These are phyloP conservation scores for Limnanthes douglasii DNA, from an alignment of 345 rosid genomes.

Conservation along the genomic window DNA sequence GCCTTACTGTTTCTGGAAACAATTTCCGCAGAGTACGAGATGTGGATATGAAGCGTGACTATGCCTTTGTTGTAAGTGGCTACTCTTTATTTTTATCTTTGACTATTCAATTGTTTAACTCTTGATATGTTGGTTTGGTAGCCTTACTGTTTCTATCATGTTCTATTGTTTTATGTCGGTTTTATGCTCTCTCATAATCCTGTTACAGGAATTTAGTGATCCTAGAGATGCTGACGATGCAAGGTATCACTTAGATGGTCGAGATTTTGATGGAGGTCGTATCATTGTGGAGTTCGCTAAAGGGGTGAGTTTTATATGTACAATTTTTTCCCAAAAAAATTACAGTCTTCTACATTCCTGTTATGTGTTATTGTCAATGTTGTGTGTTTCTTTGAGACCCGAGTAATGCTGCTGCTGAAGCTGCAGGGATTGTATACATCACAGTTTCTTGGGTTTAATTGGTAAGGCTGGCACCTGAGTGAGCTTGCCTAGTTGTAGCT, in stretches of 20 bases:
- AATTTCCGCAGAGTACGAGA: constrained; percentile 94
- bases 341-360: too few relatives aligned
- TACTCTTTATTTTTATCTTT: neutral
- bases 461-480: too few relatives aligned
- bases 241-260: constrained; percentile 60
- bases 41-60: constrained; percentile 99
- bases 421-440: too few relatives aligned
- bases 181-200: constrained; percentile 1
- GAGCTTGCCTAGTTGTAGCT: too few relatives aligned
- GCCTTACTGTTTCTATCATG: neutral
- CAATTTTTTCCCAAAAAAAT: too few relatives aligned
- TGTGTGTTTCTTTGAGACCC: too few relatives aligned
- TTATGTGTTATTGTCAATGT: too few relatives aligned
- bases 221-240: constrained; percentile 97
- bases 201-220: constrained; percentile 82
- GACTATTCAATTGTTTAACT: neutral
- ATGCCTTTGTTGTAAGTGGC: constrained; percentile 83
- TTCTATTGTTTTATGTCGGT: constrained; percentile 8
- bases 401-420: too few relatives aligned
- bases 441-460: too few relatives aligned
- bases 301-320: constrained; percentile 35
- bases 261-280: constrained; percentile 79
- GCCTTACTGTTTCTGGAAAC: constrained; percentile 98
- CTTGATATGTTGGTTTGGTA: neutral
- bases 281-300: constrained; percentile 81